phyloP scores from a whole-genome alignment of 441 rosid genomes.

The Metrosideros polymorpha region DNA sequence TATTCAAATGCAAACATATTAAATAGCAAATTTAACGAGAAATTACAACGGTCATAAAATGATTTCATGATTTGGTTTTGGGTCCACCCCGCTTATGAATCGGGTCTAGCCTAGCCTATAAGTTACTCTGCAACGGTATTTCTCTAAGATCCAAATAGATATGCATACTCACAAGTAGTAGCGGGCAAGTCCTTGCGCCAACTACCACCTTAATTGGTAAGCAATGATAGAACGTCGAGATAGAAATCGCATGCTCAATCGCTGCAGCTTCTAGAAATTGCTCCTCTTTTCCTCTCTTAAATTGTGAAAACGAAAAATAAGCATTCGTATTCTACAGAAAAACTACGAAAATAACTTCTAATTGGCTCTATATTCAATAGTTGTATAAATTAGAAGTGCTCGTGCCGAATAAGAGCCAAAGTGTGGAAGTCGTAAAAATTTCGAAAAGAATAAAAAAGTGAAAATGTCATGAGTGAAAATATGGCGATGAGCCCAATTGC shows the following conservation, averaged over 20 bases:
- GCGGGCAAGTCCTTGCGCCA: rapidly evolving
- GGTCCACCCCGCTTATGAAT: too few species aligned
- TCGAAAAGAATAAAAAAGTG: neutral
- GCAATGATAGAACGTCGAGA: rapidly evolving
- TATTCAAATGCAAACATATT: too few species aligned
- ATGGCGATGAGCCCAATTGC: neutral
- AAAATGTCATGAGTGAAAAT: neutral
- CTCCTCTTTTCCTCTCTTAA: neutral
- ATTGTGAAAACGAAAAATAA: too few species aligned
- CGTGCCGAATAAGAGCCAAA: neutral
- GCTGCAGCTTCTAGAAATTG: too few species aligned
- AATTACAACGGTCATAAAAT: too few species aligned
- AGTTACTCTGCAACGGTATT: too few species aligned
- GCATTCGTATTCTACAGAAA: neutral
- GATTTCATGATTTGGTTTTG: too few species aligned
- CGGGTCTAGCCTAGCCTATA: too few species aligned
- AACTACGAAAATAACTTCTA: neutral
- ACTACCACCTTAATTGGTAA: rapidly evolving
- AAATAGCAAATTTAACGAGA: too few species aligned
- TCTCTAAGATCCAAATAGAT: neutral
- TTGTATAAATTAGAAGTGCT: neutral
- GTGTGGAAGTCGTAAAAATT: neutral
- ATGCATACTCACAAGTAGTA: rapidly evolving
- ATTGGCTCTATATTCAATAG: neutral
- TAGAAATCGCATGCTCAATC: neutral